Evolutionary conservation across 2,329 filamentous ascomycete species (phyloP), one percentile per base, ranked within the genome.

Genomic region (Thelonectria blattea): DNA sequence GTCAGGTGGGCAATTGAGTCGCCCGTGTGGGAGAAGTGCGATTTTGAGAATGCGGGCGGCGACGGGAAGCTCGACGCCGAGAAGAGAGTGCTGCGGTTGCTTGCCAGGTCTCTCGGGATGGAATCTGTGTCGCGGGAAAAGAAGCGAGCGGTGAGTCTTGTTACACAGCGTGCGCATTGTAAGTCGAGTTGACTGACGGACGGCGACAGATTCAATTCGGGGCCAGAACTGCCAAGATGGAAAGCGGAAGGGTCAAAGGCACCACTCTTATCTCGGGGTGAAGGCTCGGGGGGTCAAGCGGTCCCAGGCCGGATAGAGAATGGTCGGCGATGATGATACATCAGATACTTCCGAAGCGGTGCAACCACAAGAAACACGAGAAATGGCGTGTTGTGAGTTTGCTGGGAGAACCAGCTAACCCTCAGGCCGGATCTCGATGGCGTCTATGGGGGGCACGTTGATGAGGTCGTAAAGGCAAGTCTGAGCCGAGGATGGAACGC

Each of bases 11-110:
- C 91, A 7, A 84, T 98, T 24, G 81, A 80, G 45, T 80, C 83
- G 22, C 90, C 92, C 0, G 89, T 94, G 0, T 91, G 87, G 84
- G 86, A 91, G 60, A 98, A 98, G 74, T 97, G 93, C 69, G 92
- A 94, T 47, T 98, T 97, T 74, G 86, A 84, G n/a, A 80, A 82
- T 42, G 64, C 68, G 3, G 70, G 68, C 8, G 74, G 74, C 5
- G 72, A 74, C 37, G 65, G 46, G 5, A 55, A 52, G 1, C 79
- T 94, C 7, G 92, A 96, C 66, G 84, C 91, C 0, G 92, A 88
- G 15, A 99, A 99, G 78, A 87, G 90, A 70, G 82, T 93, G 1
- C 77, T 99, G 52, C 84, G 95, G 20, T 81, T 96, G 20, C 77
- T 97, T 20, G 92, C 93, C 0, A 85, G 88, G 74, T 83, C 87